A percentile compares a stretch with the other conserved stretches of the same genome.
phyloP scores from a whole-genome alignment of 768 basidiomycete genomes.

The Exsudoporus frostii region DNA sequence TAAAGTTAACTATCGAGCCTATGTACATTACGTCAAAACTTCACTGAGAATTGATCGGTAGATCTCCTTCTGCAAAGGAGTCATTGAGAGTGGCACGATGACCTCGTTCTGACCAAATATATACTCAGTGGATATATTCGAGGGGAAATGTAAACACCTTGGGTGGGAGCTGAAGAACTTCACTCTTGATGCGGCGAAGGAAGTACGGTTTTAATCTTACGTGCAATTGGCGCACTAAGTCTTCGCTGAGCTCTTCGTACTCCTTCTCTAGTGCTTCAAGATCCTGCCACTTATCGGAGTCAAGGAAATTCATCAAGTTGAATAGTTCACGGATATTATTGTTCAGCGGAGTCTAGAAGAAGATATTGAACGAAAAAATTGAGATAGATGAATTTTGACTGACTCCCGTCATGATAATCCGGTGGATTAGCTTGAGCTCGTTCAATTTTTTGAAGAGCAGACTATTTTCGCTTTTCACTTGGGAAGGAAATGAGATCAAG shows the following conservation, averaged over 20 bases:
- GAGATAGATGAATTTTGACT: constrained; percentile 18
- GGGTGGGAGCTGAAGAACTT: constrained; percentile 87
- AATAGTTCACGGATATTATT: constrained; percentile 97
- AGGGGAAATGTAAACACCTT: constrained; percentile 51
- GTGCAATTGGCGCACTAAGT: constrained; percentile 78
- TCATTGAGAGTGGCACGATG: constrained; percentile 88
- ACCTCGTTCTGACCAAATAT: constrained; percentile 66
- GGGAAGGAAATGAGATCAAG: constrained; percentile 10
- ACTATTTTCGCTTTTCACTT: constrained; percentile 82
- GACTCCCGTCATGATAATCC: constrained; percentile 88
- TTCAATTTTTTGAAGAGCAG: constrained; percentile 80
- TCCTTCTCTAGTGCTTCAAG: constrained; percentile 70
- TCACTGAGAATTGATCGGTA: constrained; percentile 82
- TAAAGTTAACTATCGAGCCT: constrained; percentile 9
- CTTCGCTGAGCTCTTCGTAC: constrained; percentile 75
- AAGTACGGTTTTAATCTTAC: constrained; percentile 82
- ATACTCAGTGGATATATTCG: constrained; percentile 1
- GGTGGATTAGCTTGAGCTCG: constrained; percentile 72
- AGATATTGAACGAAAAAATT: background rate
- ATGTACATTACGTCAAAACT: constrained; percentile 11
- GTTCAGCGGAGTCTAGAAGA: constrained; percentile 79
- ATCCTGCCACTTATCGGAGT: constrained; percentile 72
- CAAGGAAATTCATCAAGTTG: constrained; percentile 96
- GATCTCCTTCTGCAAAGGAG: constrained; percentile 80
- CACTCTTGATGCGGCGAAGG: constrained; percentile 88